These are phyloP conservation scores for Lipomyces japonicus DNA, from an alignment of 805 yeast genomes.

Conservation along the genomic window DNA sequence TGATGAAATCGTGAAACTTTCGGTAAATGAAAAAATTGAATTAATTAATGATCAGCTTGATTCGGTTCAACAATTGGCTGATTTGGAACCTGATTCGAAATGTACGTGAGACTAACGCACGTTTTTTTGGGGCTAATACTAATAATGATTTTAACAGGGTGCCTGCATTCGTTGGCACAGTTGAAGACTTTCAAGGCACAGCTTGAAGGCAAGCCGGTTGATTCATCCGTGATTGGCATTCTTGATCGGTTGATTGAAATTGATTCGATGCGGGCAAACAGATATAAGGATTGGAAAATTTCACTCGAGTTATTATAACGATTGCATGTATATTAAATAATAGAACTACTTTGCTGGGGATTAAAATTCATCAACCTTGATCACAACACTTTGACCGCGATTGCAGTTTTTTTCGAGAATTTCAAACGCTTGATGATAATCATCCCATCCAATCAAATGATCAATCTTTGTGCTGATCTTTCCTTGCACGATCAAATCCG, in stretches of 20 bases:
- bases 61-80: constrained; percentile 59
- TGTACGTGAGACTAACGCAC: constrained; percentile 39
- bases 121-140: too few relatives aligned
- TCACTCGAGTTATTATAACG: neutral
- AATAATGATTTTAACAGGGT: constrained; percentile 49
- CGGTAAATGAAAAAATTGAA: constrained; percentile 36
- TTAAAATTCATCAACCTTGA: constrained; percentile 33
- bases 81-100: constrained; percentile 67
- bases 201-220: constrained; percentile 19
- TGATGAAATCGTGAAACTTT: constrained; percentile 35
- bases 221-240: constrained; percentile 33
- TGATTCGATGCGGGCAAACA: constrained; percentile 64
- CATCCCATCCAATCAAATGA: constrained; percentile 48
- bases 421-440: constrained; percentile 51
- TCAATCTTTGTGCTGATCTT: constrained; percentile 50
- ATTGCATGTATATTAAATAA: neutral
- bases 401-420: constrained; percentile 47
- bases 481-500: constrained; percentile 47
- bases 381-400: constrained; percentile 68
- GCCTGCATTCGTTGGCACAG: constrained; percentile 58
- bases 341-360: too few relatives aligned
- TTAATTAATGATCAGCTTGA: constrained; percentile 47
- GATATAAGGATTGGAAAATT: constrained; percentile 42
- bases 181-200: constrained; percentile 38
- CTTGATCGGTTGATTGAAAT: constrained; percentile 46